Conservation (phyloP, 148 eudicot genomes). For the Chenopodium suecicum region DNA sequence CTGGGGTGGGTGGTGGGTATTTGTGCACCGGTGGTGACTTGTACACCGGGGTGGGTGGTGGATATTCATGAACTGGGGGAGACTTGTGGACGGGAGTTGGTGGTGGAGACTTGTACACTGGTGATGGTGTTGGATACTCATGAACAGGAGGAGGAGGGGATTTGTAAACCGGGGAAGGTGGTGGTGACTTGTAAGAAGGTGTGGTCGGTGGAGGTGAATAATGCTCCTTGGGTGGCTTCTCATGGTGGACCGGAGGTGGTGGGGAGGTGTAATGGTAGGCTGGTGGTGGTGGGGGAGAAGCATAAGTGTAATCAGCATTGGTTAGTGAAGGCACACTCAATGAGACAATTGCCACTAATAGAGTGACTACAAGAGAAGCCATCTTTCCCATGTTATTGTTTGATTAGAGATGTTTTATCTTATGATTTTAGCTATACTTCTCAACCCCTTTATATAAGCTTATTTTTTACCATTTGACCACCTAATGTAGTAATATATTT, state of each 20-base stretch:
- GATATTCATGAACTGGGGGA: constrained; percentile 14
- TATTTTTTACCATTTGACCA: too few relatives aligned
- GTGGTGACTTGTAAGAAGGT: constrained; percentile 15
- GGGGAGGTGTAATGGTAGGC: constrained; percentile 22
- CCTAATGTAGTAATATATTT: too few relatives aligned
- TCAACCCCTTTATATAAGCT: too few relatives aligned
- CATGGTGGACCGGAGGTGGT: constrained; percentile 16
- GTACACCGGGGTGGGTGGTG: constrained; percentile 16
- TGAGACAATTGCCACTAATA: constrained; percentile 35
- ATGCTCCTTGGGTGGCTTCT: background rate
- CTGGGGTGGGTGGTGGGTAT: constrained; percentile 12
- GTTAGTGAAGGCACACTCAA: constrained; percentile 25
- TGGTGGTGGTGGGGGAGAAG: constrained; percentile 43
- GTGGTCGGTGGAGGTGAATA: constrained; percentile 32
- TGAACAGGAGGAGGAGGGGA: constrained; percentile 26
- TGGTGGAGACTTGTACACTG: constrained; percentile 30
- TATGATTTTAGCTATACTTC: too few relatives aligned
- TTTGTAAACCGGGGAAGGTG: constrained; percentile 15
- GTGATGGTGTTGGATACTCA: constrained; percentile 23
- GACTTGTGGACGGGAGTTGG: constrained; percentile 19
- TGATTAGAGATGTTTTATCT: background rate
- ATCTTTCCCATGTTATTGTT: constrained; percentile 21
- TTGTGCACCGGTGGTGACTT: constrained; percentile 9
- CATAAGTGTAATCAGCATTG: constrained; percentile 37
- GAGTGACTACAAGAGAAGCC: constrained; percentile 40